Evolutionary conservation across 306 rosid species (phyloP), one percentile per base, ranked within the genome.

Genomic region (Amphicarpaea edgeworthii): DNA sequence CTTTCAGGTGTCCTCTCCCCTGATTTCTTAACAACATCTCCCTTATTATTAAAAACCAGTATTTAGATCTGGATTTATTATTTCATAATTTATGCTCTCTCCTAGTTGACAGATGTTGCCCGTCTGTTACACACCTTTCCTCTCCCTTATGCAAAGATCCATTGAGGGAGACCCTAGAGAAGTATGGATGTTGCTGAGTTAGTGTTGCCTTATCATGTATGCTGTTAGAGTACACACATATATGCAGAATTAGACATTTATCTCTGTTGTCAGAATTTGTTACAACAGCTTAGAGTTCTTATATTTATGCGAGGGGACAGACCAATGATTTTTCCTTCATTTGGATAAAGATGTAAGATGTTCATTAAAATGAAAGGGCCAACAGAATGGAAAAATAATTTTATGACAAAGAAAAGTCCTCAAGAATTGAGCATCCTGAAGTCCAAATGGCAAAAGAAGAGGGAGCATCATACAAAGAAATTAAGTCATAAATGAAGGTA

Each of bases 391-490:
- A 8, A 38, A 61, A 59, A 23, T 47, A 34, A 30, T 21, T 12
- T 57, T 21, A 14, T 32, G 38, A 51, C 10, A 65, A 16, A 70
- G 23, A 30, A 3, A 30, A 30, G 37, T 3, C 5, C 37, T 3
- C 42, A 4, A 70, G n/a, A 37, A 46, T 51, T 50, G 19, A 79
- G 60, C 60, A 68, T 77, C 38, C 60, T 58, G 40, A 49, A 62
- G 55, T 47, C 59, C 58, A 28, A 70, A 58, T 12, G 21, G 26
- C 2, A 37, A 61, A 71, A 61, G 38, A 15, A 59, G 34, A 68
- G 65, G 59, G 3, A 45, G 71, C 54, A 46, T 24, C 20, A 3
- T 78, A 47, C 16, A 60, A 60, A 34, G 32, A 61, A 70, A 38
- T 42, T 19, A 79, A 70, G 72, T 50, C 73, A 38, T 8, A 59